Evolutionary conservation across 768 basidiomycete genomes (phyloP), one percentile per base, ranked within the genome.

Genomic region (Serendipita sp.): DNA sequence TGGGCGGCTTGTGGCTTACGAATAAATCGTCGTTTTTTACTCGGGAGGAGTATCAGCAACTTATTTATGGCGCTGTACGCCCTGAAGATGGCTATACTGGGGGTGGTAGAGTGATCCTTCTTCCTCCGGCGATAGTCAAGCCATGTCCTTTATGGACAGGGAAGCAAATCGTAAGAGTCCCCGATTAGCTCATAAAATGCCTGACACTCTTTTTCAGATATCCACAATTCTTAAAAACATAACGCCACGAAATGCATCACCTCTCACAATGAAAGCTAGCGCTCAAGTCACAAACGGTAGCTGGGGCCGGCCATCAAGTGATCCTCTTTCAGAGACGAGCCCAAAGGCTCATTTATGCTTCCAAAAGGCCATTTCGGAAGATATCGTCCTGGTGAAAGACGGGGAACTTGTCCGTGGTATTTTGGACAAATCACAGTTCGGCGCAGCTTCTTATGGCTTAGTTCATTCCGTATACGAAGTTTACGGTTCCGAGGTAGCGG

Each of bases 1-100:
- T 98, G 51, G 92, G 96, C 13, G 95, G 92, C 65, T 88, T 97
- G n/a, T 97, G 94, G 92, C 93, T 99, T 91, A 97, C 96, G 64
- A 86, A 85, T 71, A 93, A 92, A 72, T 88, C 94, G 68, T 81
- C 92, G 0, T 97, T 97, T 78, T 95, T 98, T 76, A 86, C 88
- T 2, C 83, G 96, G 60, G 92, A 96, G 70, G 89, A 98, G 71
- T 99, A 98, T 72, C 89, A 88, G 74, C 96, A 99, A 74, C 78
- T 99, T 58, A 80, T 99, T 10, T 98, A 97, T 70, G 96, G 95
- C 38, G 89, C 95, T 7, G 78, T 99, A 38, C 79, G 89, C 66
- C 92, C 94, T 5, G 96, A 99, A 74, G 86, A 88, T 44, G 72
- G 75, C 66, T 85, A 88, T 68, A 77, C 78, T 15, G 76, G 76